Evolutionary conservation across 1,284 basidiomycete species (phyloP).

Genomic region (Rhodotorula sp.): DNA sequence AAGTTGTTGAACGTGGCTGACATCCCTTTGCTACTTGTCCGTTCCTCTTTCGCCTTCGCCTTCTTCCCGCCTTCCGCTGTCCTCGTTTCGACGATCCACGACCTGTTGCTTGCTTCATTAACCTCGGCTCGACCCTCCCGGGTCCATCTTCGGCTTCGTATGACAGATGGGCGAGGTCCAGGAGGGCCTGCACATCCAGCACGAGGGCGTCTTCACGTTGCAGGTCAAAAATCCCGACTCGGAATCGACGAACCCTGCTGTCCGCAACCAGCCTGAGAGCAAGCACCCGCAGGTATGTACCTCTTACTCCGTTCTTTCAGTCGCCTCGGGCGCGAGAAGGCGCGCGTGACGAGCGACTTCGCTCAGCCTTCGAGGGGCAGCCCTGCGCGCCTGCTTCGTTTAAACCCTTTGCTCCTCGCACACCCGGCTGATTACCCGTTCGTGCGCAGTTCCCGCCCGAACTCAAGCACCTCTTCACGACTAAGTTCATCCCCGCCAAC

Average conservation of each 20-base stretch:
- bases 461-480: constrained; percentile 41
- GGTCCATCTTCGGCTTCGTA: neutral
- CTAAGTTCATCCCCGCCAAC: constrained; percentile 61
- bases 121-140: too few species aligned
- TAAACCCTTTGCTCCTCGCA: neutral
- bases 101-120: neutral
- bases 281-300: constrained; percentile 26
- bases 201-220: constrained; percentile 21
- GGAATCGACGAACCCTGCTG: constrained; percentile 48
- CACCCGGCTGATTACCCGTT: neutral
- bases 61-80: neutral
- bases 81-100: too few species aligned
- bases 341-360: too few species aligned
- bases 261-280: constrained; percentile 22
- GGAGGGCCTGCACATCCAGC: constrained; percentile 27
- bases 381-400: too few species aligned
- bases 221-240: constrained; percentile 61
- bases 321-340: neutral
- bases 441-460: constrained; percentile 33
- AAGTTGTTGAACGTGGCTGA: neutral
- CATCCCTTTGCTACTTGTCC: neutral
- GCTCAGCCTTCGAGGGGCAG: too few species aligned
- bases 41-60: constrained; percentile 48
- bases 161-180: constrained; percentile 50
- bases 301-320: neutral